A percentile compares a stretch with the other conserved stretches of the same genome.
phyloP scores from a whole-genome alignment of 139 green algal species.

The Mychonastes homosphaera region DNA sequence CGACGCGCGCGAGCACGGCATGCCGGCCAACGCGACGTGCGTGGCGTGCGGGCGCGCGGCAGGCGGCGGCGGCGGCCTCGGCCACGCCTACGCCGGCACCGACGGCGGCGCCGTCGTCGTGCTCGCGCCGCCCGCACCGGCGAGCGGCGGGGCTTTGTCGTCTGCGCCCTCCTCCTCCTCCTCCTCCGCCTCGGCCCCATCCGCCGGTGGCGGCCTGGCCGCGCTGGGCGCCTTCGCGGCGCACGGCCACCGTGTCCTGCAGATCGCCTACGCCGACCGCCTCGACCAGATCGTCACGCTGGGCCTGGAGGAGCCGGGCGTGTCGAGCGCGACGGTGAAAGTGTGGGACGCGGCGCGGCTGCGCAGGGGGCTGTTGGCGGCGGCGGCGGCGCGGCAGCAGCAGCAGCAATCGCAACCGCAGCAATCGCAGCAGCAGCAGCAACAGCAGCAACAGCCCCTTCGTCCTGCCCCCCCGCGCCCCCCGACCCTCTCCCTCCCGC shows the following conservation, averaged over 20 bases:
- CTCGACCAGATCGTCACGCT: conserved; percentile 31
- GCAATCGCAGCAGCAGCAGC: background rate
- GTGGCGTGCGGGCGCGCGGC: conserved; percentile 18
- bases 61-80: no score
- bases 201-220: conserved; percentile 23
- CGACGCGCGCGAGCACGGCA: conserved; percentile 21
- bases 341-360: conserved; percentile 32
- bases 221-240: conserved; percentile 22
- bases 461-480: background rate
- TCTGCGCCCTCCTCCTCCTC: no score
- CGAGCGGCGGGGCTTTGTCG: no score
- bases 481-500: background rate
- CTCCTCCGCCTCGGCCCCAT: no score
- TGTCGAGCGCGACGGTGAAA: conserved; percentile 39
- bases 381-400: background rate
- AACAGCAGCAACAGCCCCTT: background rate
- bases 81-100: conserved; percentile 42
- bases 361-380: background rate
- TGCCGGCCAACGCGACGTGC: conserved; percentile 36
- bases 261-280: conserved; percentile 30
- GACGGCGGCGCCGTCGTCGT: conserved; percentile 37
- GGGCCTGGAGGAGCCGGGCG: conserved; percentile 42
- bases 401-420: conserved; percentile 3
- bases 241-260: conserved; percentile 31
- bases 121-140: no score